These are phyloP conservation scores for Cruciata laevipes DNA, from an alignment of 257 asterid genomes.

Conservation along the genomic window DNA sequence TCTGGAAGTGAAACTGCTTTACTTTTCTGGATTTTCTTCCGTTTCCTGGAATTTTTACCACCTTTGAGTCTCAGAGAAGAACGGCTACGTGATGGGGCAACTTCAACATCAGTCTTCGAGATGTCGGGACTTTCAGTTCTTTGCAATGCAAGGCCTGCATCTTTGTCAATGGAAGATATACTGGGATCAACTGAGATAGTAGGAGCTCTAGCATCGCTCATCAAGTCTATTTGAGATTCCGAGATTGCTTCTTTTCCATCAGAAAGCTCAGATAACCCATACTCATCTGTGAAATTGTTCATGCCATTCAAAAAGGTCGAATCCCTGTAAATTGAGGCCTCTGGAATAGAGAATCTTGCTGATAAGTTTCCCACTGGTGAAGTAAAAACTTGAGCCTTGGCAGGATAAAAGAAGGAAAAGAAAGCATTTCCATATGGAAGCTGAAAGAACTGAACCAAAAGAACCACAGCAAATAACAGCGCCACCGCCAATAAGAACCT, in stretches of 20 bases:
- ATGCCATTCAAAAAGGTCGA: conserved; percentile 8
- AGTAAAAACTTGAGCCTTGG: conserved; percentile 19
- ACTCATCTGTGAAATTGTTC: background rate
- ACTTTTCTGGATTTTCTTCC: conserved; percentile 14
- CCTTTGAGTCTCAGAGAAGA: conserved; percentile 10
- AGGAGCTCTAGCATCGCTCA: background rate
- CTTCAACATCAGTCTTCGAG: conserved; percentile 13
- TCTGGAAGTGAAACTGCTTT: conserved; percentile 43
- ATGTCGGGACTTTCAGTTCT: conserved; percentile 15
- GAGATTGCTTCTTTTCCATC: background rate
- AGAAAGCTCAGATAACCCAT: background rate
- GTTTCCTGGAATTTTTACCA: conserved; percentile 15
- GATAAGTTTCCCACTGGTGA: conserved; percentile 18
- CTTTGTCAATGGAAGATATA: conserved; percentile 17
- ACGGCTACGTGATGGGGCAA: conserved; percentile 18
- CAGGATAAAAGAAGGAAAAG: conserved; percentile 36
- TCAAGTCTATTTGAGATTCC: background rate
- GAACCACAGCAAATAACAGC: conserved; percentile 40
- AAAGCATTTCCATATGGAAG: conserved; percentile 48
- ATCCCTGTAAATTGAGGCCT: conserved; percentile 6
- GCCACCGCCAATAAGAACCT: conserved; percentile 49
- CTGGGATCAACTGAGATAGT: conserved; percentile 7
- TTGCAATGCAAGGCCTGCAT: conserved; percentile 18
- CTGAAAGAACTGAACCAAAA: conserved; percentile 55
- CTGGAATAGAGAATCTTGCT: background rate